Conservation (phyloP, 768 basidiomycete genomes). For the Cystofilobasidium macerans region DNA sequence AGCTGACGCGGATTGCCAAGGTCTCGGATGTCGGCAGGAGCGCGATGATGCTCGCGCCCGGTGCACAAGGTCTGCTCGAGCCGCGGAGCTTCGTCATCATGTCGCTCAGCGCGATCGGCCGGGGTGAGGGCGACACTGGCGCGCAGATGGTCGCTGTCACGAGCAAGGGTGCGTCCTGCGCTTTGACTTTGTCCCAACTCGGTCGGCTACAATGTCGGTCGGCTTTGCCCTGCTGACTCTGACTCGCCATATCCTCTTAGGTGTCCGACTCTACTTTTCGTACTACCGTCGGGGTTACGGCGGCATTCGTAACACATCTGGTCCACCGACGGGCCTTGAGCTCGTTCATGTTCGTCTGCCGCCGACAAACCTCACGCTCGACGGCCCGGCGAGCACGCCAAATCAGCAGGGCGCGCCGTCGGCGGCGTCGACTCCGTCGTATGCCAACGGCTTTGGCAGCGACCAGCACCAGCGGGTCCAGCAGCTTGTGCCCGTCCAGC, state of each 20-base stretch:
- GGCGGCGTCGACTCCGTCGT: slow-evolving; percentile 39
- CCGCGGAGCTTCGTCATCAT: not conserved
- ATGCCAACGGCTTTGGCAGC: slow-evolving; percentile 27
- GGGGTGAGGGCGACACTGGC: slow-evolving; percentile 19
- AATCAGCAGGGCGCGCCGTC: too few species aligned
- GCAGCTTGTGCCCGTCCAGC: too few species aligned
- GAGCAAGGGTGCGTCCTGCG: slow-evolving; percentile 7
- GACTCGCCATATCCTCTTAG: slow-evolving; percentile 33
- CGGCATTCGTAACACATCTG: slow-evolving; percentile 30
- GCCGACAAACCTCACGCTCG: slow-evolving; percentile 50
- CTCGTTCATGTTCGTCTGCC: slow-evolving; percentile 70
- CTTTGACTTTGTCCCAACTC: not conserved
- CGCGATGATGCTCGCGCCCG: slow-evolving; percentile 61
- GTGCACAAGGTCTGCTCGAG: slow-evolving; percentile 23
- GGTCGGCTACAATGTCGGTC: not conserved
- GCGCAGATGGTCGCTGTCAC: slow-evolving; percentile 25
- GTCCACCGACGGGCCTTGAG: slow-evolving; percentile 45
- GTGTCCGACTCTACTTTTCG: slow-evolving; percentile 72
- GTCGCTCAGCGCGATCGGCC: slow-evolving; percentile 11
- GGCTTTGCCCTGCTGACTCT: not conserved
- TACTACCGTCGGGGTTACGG: slow-evolving; percentile 32
- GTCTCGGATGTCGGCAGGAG: slow-evolving; percentile 30
- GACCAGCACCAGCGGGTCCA: not conserved
- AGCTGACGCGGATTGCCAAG: slow-evolving; percentile 26
- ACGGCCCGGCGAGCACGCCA: slow-evolving; percentile 44